phyloP scores from a whole-genome alignment of 805 yeast species.

The Candida ascalaphidarum region DNA sequence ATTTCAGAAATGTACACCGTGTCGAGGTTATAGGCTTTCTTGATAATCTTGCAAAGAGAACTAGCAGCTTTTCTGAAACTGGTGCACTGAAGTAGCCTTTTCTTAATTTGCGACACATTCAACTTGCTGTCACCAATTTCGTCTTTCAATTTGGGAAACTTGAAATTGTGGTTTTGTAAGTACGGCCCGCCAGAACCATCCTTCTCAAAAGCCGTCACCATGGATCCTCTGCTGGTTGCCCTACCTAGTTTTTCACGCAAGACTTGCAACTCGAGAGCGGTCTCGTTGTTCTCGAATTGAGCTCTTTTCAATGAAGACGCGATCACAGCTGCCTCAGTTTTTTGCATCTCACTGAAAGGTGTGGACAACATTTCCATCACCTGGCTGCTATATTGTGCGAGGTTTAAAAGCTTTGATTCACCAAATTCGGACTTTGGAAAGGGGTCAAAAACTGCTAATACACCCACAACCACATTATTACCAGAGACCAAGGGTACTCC shows the following conservation, averaged over 20 bases:
- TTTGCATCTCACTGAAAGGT: slow-evolving; percentile 12
- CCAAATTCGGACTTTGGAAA: slow-evolving; percentile 29
- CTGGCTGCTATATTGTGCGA: no score
- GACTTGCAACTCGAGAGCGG: slow-evolving; percentile 24
- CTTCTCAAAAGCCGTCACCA: slow-evolving; percentile 43
- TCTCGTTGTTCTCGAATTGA: slow-evolving; percentile 6
- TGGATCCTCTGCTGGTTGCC: slow-evolving; percentile 41
- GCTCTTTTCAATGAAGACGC: slow-evolving; percentile 2
- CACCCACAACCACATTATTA: slow-evolving; percentile 40
- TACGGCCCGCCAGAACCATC: slow-evolving; percentile 64
- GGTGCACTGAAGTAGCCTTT: no score
- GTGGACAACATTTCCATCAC: slow-evolving; percentile 33
- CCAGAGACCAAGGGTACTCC: slow-evolving; percentile 49
- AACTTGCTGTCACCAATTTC: neutral
- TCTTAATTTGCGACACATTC: no score
- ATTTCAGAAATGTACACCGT: slow-evolving; percentile 46
- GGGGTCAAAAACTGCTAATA: slow-evolving; percentile 49
- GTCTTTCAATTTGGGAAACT: slow-evolving; percentile 22
- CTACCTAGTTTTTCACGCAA: slow-evolving; percentile 38
- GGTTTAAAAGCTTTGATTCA: no score
- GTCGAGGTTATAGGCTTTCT: slow-evolving; percentile 24
- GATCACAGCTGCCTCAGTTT: slow-evolving; percentile 2
- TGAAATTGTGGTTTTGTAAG: slow-evolving; percentile 37
- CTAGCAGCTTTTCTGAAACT: slow-evolving; percentile 24
- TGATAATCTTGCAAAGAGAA: slow-evolving; percentile 27